Conservation (phyloP, 2,329 filamentous ascomycete genomes). For the Curvularia sp. region DNA sequence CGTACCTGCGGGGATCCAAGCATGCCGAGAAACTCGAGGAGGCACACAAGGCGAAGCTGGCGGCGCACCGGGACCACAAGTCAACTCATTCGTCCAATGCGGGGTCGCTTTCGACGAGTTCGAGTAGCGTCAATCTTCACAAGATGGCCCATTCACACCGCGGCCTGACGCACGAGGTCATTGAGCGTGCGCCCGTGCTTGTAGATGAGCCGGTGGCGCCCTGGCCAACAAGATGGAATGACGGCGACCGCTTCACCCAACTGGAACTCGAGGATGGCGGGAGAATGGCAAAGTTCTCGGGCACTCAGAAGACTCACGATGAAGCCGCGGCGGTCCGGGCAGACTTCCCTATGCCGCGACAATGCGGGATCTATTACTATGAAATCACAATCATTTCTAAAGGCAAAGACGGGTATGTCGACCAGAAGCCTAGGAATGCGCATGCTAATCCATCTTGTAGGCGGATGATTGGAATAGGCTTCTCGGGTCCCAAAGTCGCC, state of each 20-base stretch:
- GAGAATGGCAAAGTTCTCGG: slow-evolving; percentile 69
- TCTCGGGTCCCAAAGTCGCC: slow-evolving; percentile 65
- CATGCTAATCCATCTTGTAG: slow-evolving; percentile 34
- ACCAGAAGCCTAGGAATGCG: slow-evolving; percentile 37
- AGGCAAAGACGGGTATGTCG: slow-evolving; percentile 69
- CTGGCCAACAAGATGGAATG: slow-evolving; percentile 85
- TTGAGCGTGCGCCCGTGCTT: slow-evolving; percentile 73
- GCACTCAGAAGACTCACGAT: slow-evolving; percentile 64
- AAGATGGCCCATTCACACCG: slow-evolving; percentile 72
- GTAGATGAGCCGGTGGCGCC: slow-evolving; percentile 68
- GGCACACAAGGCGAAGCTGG: slow-evolving; percentile 67
- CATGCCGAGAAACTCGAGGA: slow-evolving; percentile 80
- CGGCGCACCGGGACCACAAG: slow-evolving; percentile 54
- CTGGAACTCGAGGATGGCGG: slow-evolving; percentile 79
- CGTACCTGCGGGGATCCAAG: slow-evolving; percentile 78
- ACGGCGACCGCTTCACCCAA: slow-evolving; percentile 73
- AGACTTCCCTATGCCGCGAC: slow-evolving; percentile 83
- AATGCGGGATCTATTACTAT: slow-evolving; percentile 95
- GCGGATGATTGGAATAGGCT: slow-evolving; percentile 64
- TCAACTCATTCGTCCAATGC: slow-evolving; percentile 55
- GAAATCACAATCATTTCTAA: slow-evolving; percentile 74
- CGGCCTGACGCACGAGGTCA: slow-evolving; percentile 82
- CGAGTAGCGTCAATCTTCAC: slow-evolving; percentile 65
- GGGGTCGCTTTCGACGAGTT: slow-evolving; percentile 61
- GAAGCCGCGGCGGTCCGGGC: slow-evolving; percentile 85